Evolutionary conservation across 2,329 filamentous ascomycete genomes (phyloP).

Genomic region (Sordariomycetes sp.): DNA sequence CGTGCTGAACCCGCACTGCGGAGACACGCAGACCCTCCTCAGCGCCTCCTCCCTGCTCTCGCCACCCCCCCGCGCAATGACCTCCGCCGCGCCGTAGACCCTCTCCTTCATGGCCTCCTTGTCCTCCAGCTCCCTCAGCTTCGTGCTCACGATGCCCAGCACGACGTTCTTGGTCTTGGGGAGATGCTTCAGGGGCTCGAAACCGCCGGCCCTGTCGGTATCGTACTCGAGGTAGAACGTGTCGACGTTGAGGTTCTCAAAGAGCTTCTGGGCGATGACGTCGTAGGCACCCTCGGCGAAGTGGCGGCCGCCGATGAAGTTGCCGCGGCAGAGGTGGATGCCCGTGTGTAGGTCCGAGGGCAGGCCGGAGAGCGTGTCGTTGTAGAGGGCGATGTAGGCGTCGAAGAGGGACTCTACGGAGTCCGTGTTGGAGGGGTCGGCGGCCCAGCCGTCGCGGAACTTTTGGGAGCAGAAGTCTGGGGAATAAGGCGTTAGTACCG

Average conservation of each 20-base stretch:
- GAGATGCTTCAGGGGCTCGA: constrained; percentile 49
- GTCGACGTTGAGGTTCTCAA: constrained; percentile 47
- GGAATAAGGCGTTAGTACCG: background rate
- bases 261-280: constrained; percentile 52
- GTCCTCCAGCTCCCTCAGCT: constrained; percentile 47
- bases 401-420: constrained; percentile 52
- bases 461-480: constrained; percentile 60
- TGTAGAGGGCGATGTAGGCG: constrained; percentile 66
- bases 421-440: constrained; percentile 53
- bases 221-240: constrained; percentile 62
- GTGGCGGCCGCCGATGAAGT: constrained; percentile 53
- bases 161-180: constrained; percentile 51
- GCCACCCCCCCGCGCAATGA: constrained; percentile 54
- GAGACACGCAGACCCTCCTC: constrained; percentile 53
- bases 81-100: constrained; percentile 48
- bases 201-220: constrained; percentile 49
- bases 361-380: constrained; percentile 50
- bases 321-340: constrained; percentile 60
- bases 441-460: constrained; percentile 57
- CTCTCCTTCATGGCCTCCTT: constrained; percentile 49
- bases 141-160: constrained; percentile 49
- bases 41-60: constrained; percentile 54
- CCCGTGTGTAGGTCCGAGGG: constrained; percentile 63
- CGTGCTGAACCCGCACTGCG: constrained; percentile 63
- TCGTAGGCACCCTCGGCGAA: constrained; percentile 57